Evolutionary conservation across 2,329 filamentous ascomycete species (phyloP).

Genomic region (Arthrobotrys musiformis): DNA sequence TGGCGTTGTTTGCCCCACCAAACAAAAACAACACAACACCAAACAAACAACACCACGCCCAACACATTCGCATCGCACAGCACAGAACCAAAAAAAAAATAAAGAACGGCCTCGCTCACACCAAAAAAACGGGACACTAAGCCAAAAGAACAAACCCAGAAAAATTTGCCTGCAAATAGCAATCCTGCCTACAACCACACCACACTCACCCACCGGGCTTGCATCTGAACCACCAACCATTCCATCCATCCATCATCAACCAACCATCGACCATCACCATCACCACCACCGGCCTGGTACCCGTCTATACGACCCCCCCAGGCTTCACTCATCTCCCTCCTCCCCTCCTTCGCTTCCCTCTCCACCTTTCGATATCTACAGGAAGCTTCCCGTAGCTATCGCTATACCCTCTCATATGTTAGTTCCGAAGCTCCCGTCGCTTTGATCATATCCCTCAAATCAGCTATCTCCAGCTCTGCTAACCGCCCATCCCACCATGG

Average conservation of each 20-base stretch:
- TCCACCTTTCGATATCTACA: background rate
- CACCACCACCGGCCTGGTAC: background rate
- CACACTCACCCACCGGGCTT: background rate
- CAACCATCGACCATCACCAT: constrained; percentile 15
- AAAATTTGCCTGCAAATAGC: constrained; percentile 41
- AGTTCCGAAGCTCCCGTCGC: constrained; percentile 23
- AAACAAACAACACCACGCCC: too few species aligned
- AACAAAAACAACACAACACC: background rate
- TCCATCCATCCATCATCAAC: constrained; percentile 5
- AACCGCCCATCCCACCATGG: constrained; percentile 19
- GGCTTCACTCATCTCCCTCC: background rate
- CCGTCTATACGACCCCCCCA: constrained; percentile 36
- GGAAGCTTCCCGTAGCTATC: constrained; percentile 46
- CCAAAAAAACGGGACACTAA: constrained; percentile 9
- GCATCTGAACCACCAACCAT: constrained; percentile 23
- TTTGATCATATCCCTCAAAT: background rate
- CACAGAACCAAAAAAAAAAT: constrained; percentile 3
- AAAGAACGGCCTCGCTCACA: background rate
- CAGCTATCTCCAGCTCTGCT: constrained; percentile 35
- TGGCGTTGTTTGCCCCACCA: constrained; percentile 29
- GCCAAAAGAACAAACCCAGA: constrained; percentile 18
- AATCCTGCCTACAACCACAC: constrained; percentile 37
- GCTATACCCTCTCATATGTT: constrained; percentile 12
- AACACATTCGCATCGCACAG: background rate
- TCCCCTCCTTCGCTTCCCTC: background rate